Evolutionary conservation across 257 asterid genomes (phyloP).

Genomic region (Hygrophila difformis): DNA sequence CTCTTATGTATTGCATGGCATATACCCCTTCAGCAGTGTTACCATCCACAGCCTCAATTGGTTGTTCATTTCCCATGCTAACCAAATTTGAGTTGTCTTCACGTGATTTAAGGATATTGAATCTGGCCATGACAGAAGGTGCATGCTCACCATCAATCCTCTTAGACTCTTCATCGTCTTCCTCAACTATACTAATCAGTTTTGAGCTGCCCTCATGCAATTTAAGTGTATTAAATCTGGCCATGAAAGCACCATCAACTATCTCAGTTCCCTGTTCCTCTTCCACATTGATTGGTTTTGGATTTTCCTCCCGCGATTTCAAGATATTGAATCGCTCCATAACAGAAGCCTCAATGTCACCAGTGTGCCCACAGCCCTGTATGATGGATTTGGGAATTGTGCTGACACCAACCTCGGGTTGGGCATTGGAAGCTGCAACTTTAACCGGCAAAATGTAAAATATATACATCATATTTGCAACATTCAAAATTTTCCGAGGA

Average conservation of each 20-base stretch:
- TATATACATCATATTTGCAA: slow-evolving; percentile 20
- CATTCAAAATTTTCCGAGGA: slow-evolving; percentile 23
- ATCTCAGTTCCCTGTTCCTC: slow-evolving; percentile 16
- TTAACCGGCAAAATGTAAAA: slow-evolving; percentile 13
- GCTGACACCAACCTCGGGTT: slow-evolving; percentile 11
- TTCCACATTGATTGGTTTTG: slow-evolving; percentile 10
- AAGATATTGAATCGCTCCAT: slow-evolving; percentile 39
- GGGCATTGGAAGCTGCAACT: slow-evolving; percentile 8
- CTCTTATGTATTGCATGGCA: slow-evolving; percentile 4
- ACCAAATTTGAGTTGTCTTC: slow-evolving; percentile 17
- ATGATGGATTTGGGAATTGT: slow-evolving; percentile 4
- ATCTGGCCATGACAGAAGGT: slow-evolving; percentile 33
- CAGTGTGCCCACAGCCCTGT: slow-evolving; percentile 19
- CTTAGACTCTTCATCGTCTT: slow-evolving; percentile 22
- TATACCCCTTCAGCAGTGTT: slow-evolving; percentile 17
- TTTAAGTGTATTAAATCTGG: slow-evolving; percentile 29
- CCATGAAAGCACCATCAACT: slow-evolving; percentile 22
- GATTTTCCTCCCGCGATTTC: slow-evolving; percentile 27
- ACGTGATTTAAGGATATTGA: slow-evolving; percentile 33
- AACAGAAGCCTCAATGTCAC: slow-evolving; percentile 37
- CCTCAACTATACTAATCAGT: slow-evolving; percentile 15
- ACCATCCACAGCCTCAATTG: background rate
- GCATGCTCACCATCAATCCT: slow-evolving; percentile 14
- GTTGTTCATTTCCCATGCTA: slow-evolving; percentile 6
- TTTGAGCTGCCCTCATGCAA: slow-evolving; percentile 28